phyloP scores from a whole-genome alignment of 345 rosid species.

The Melastoma malabathricum region DNA sequence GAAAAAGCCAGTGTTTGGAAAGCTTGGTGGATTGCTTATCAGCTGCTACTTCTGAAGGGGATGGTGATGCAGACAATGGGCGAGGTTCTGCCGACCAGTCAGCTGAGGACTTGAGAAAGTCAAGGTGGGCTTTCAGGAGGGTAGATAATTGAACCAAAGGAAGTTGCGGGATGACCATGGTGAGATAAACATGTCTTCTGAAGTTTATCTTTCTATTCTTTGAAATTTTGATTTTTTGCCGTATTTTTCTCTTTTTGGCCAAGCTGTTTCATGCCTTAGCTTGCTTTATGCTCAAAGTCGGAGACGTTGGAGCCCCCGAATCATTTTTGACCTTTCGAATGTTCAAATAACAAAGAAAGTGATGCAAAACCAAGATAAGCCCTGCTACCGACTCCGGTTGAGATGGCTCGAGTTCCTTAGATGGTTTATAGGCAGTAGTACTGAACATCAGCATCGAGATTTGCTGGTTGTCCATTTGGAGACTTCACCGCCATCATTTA shows the following conservation, averaged over 20 bases:
- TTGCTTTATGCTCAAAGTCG: slow-evolving; percentile 33
- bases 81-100: slow-evolving; percentile 63
- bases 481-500: too few relatives aligned
- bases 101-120: slow-evolving; percentile 90
- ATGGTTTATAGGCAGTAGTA: slow-evolving; percentile 3
- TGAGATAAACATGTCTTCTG: slow-evolving; percentile 4
- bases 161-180: slow-evolving; percentile 65
- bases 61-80: slow-evolving; percentile 92
- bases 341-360: slow-evolving; percentile 89
- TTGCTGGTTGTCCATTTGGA: too few relatives aligned
- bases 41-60: slow-evolving; percentile 96
- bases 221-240: not conserved
- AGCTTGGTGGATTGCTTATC: slow-evolving; percentile 82
- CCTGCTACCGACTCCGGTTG: slow-evolving; percentile 4
- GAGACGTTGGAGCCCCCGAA: slow-evolving; percentile 49
- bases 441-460: not conserved
- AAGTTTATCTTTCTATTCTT: not conserved
- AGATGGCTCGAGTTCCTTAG: slow-evolving; percentile 1
- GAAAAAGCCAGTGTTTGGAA: slow-evolving; percentile 71
- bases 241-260: not conserved
- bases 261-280: slow-evolving; percentile 23
- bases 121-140: slow-evolving; percentile 77
- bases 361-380: slow-evolving; percentile 45
- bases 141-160: slow-evolving; percentile 61
- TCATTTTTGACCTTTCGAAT: slow-evolving; percentile 88